Evolutionary conservation across 192 early-diverging fungal genomes (phyloP).

Genomic region (Pilaira anomala): DNA sequence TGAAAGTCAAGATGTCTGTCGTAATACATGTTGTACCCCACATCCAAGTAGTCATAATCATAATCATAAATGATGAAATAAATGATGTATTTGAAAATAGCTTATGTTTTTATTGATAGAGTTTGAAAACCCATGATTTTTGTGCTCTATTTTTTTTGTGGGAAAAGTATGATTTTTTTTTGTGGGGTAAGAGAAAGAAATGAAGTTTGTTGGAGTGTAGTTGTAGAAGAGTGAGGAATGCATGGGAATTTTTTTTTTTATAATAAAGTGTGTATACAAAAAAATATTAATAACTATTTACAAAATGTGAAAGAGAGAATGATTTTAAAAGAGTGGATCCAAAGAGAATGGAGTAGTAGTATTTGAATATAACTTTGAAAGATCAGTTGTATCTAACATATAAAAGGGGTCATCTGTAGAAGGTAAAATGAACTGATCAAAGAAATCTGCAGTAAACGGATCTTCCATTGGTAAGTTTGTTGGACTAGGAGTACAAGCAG

Average conservation of each 20-base stretch:
- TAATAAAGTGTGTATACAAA: not conserved
- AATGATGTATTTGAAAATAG: too few species aligned
- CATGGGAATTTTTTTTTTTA: slow-evolving; percentile 7
- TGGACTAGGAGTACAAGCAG: slow-evolving; percentile 15
- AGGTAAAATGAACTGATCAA: slow-evolving; percentile 21
- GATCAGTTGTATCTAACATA: slow-evolving; percentile 6
- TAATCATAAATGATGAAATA: too few species aligned
- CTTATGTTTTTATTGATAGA: too few species aligned
- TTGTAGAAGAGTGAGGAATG: not conserved
- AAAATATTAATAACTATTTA: slow-evolving; percentile 11
- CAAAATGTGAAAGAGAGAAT: not conserved
- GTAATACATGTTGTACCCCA: too few species aligned
- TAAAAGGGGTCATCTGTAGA: slow-evolving; percentile 18
- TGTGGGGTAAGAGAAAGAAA: not conserved
- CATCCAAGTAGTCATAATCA: too few species aligned
- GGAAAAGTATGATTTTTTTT: slow-evolving; percentile 3
- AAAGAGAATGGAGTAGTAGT: slow-evolving; percentile 1
- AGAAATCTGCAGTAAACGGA: slow-evolving; percentile 5
- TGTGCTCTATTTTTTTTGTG: too few species aligned
- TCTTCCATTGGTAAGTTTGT: not conserved
- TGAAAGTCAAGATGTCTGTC: too few species aligned
- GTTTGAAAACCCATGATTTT: too few species aligned
- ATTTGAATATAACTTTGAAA: slow-evolving; percentile 1
- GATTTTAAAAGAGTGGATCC: slow-evolving; percentile 20
- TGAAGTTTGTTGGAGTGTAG: too few species aligned